Evolutionary conservation across 768 basidiomycete genomes (phyloP).

Genomic region (Scleroderma bovista): DNA sequence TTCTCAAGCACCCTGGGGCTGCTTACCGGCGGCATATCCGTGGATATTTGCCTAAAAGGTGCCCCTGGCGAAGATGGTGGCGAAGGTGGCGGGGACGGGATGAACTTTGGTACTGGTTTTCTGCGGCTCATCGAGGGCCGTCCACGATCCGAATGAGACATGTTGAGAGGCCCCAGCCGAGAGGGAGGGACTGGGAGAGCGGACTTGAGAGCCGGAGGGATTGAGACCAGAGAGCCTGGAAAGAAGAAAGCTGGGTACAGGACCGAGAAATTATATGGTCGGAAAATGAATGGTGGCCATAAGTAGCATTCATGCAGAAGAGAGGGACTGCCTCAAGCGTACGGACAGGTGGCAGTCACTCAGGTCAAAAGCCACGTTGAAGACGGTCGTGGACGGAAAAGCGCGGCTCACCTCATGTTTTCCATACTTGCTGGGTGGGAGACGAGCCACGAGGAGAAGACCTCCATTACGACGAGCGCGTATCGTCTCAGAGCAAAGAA

Average conservation of each 20-base stretch:
- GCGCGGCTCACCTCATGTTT: slow-evolving; percentile 35
- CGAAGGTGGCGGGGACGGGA: slow-evolving; percentile 55
- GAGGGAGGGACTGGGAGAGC: slow-evolving; percentile 8
- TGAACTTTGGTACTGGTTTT: slow-evolving; percentile 64
- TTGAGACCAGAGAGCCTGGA: slow-evolving; percentile 12
- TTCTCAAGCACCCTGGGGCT: not conserved
- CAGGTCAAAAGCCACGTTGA: slow-evolving; percentile 33
- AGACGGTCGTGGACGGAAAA: slow-evolving; percentile 25
- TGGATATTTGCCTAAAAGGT: slow-evolving; percentile 28
- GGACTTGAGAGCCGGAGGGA: slow-evolving; percentile 6
- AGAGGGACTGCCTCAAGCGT: slow-evolving; percentile 25
- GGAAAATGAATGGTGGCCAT: slow-evolving; percentile 21
- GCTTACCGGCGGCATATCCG: slow-evolving; percentile 30
- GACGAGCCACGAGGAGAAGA: slow-evolving; percentile 28
- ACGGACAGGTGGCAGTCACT: slow-evolving; percentile 26
- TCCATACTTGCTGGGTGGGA: slow-evolving; percentile 27
- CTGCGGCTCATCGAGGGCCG: slow-evolving; percentile 53
- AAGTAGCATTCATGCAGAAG: slow-evolving; percentile 28
- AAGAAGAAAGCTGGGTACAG: slow-evolving; percentile 18
- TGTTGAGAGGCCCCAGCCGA: slow-evolving; percentile 9
- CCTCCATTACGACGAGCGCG: slow-evolving; percentile 29
- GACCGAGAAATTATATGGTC: slow-evolving; percentile 24
- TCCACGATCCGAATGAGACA: slow-evolving; percentile 25
- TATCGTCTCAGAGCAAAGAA: slow-evolving; percentile 20
- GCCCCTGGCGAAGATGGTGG: slow-evolving; percentile 30